phyloP scores from a whole-genome alignment of 805 yeast genomes.

The Cyberlindnera nakhonratchasimensis region DNA sequence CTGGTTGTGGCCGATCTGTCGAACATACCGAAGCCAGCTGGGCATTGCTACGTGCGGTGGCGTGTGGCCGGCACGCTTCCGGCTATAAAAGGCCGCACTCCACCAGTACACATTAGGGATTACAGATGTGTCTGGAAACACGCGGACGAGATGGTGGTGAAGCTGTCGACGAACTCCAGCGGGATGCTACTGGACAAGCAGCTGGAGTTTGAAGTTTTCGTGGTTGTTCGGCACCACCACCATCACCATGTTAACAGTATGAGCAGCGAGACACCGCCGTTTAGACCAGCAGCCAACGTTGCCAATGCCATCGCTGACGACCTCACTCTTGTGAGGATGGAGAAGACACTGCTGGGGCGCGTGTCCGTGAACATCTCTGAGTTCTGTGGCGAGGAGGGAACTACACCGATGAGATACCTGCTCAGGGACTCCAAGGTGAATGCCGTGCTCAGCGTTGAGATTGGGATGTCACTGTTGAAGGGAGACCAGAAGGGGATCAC shows the following conservation, averaged over 20 bases:
- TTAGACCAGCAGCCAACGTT: constrained; percentile 1
- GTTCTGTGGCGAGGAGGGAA: constrained; percentile 49
- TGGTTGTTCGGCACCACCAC: constrained; percentile 30
- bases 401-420: constrained; percentile 56
- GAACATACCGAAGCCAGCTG: constrained; percentile 81
- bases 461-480: constrained; percentile 45
- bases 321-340: constrained; percentile 2
- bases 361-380: constrained; percentile 70
- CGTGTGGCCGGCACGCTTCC: constrained; percentile 48
- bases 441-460: constrained; percentile 63
- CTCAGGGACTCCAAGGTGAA: constrained; percentile 79
- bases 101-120: constrained; percentile 40
- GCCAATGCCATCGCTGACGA: constrained; percentile 10
- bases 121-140: constrained; percentile 53
- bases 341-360: constrained; percentile 55
- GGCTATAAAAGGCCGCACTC: constrained; percentile 44
- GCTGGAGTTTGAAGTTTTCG: constrained; percentile 42
- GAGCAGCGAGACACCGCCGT: constrained; percentile 7
- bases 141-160: constrained; percentile 33
- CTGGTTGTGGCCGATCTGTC: constrained; percentile 63
- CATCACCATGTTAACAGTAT: constrained; percentile 13
- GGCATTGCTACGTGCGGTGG: constrained; percentile 65
- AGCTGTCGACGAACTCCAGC: constrained; percentile 38
- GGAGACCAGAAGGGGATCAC: constrained; percentile 42
- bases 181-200: constrained; percentile 33